Evolutionary conservation across 768 basidiomycete species (phyloP), one percentile per base, ranked within the genome.

Genomic region (Lactarius deliciosus): DNA sequence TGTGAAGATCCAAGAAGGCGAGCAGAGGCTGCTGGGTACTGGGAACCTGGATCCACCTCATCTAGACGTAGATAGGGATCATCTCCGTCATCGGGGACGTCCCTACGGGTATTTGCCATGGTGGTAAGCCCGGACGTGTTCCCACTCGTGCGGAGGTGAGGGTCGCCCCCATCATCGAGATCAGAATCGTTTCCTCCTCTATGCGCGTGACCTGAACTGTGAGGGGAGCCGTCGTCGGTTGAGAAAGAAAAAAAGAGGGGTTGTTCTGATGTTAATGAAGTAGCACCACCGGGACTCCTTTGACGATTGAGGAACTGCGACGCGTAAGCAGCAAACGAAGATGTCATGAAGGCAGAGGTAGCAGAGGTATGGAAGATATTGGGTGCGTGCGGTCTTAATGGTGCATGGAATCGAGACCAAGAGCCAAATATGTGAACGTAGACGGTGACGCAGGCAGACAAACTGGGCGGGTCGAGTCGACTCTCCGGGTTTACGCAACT

Each of bases 201-300:
- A 13, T 18, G 66, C 28, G 22, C 45, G 36, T 68, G 75, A 73
- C 80, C 77, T 66, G 81, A 85, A 71, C 79, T 77, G 75, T 83
- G 82, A 66, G 81, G 86, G 3, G 65, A 66, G 63, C 82, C 89
- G 62, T 86, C 82, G 78, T 91, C 89, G 69, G 90, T 91, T 55
- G 87, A 87, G 76, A 93, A 92, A 22, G 91, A 93, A 81, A 90
- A 94, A 81, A 94, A 94, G 76, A 94, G 84, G 62, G 92, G 91
- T 77, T 91, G 90, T 43, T 80, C 81, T 45, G 86, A 86, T 25
- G 85, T 82, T 72, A 84, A 77, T 71, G 82, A 84, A 43, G 84
- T 80, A 64, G 75, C 72, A 34, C 43, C 62, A 25, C 60, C 34
- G 25, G 69, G 74, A 63, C 80, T 79, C 65, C 78, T 81, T 72